A percentile compares a stretch with the other conserved stretches of the same genome.
phyloP scores from a whole-genome alignment of 306 rosid genomes.

The Dalbergia oliveri region DNA sequence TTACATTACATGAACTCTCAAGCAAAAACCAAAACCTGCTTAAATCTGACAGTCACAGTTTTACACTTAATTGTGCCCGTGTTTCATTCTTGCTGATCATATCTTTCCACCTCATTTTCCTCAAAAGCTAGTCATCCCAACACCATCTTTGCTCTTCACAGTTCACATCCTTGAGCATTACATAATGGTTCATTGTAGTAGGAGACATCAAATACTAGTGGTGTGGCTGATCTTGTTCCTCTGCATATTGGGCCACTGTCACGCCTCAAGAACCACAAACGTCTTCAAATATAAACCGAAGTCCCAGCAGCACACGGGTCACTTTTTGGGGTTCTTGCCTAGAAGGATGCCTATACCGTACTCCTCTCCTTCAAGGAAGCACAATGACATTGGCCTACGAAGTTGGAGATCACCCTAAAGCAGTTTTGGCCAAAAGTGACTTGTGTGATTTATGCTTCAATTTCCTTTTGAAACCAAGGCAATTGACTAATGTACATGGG shows the following conservation, averaged over 20 bases:
- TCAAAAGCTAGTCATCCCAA: slow-evolving; percentile 42
- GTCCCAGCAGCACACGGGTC: slow-evolving; percentile 58
- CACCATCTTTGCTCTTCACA: neutral
- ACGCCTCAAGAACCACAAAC: slow-evolving; percentile 60
- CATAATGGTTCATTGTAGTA: slow-evolving; percentile 53
- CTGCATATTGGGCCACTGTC: slow-evolving; percentile 45
- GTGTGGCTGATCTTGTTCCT: slow-evolving; percentile 57
- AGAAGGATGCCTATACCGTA: slow-evolving; percentile 75
- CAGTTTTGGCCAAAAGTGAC: slow-evolving; percentile 44
- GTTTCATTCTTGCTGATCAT: slow-evolving; percentile 36
- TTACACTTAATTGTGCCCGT: slow-evolving; percentile 40
- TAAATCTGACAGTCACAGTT: slow-evolving; percentile 33
- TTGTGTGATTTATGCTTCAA: neutral
- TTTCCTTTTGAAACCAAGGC: slow-evolving; percentile 32
- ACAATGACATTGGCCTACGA: slow-evolving; percentile 80
- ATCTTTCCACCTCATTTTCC: slow-evolving; percentile 45
- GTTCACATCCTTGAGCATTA: neutral
- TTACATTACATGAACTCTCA: slow-evolving; percentile 33
- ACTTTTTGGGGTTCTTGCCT: slow-evolving; percentile 87
- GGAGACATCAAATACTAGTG: slow-evolving; percentile 42
- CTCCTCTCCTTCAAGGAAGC: slow-evolving; percentile 96
- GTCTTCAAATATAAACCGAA: slow-evolving; percentile 66
- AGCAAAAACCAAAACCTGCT: slow-evolving; percentile 21
- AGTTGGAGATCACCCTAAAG: slow-evolving; percentile 72
- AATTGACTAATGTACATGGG: slow-evolving; percentile 60